Percentiles rank a stretch among this genome's conserved stretches.
Conservation (phyloP, 2,329 filamentous ascomycete species). For the Ophiostoma australiae region DNA sequence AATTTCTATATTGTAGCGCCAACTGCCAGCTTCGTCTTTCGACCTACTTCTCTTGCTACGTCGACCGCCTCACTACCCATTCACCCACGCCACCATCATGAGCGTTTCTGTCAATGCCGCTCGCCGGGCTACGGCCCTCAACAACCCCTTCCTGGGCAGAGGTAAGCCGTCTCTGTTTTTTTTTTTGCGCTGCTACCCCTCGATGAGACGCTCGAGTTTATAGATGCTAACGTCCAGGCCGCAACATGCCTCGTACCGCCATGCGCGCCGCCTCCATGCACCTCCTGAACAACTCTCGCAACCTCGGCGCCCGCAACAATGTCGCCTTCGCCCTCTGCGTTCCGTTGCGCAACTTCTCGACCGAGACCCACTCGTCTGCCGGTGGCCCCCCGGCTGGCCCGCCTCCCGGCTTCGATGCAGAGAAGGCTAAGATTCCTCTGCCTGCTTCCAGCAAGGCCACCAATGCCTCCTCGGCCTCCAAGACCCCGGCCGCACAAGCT, state of each 20-base stretch:
- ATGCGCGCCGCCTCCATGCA: conserved; percentile 45
- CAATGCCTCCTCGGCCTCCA: conserved; percentile 29
- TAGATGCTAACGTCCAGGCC: conserved; percentile 36
- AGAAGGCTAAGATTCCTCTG: conserved; percentile 81
- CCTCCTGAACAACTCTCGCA: conserved; percentile 44
- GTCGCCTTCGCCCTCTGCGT: conserved; percentile 54
- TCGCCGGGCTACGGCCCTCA: conserved; percentile 47
- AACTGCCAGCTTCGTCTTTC: not conserved
- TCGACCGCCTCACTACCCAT: not conserved
- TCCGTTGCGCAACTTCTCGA: conserved; percentile 52
- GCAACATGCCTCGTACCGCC: conserved; percentile 43
- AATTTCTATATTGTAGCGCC: not conserved
- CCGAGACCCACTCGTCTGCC: conserved; percentile 53
- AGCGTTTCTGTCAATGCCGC: conserved; percentile 54
- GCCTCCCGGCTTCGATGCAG: conserved; percentile 85
- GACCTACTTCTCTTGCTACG: not conserved
- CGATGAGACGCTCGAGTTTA: not conserved
- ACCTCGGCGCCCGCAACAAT: conserved; percentile 42
- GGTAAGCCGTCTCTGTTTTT: conserved; percentile 34
- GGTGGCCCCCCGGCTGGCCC: conserved; percentile 53
- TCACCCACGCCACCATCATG: conserved; percentile 37
- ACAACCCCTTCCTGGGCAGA: conserved; percentile 49
- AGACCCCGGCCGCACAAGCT: conserved; percentile 28
- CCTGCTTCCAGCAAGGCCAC: conserved; percentile 31
- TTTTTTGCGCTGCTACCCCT: conserved; percentile 1